Percentiles rank a stretch among this genome's conserved stretches.
Conservation (phyloP, 345 rosid species). For the Sisymbrium irio region DNA sequence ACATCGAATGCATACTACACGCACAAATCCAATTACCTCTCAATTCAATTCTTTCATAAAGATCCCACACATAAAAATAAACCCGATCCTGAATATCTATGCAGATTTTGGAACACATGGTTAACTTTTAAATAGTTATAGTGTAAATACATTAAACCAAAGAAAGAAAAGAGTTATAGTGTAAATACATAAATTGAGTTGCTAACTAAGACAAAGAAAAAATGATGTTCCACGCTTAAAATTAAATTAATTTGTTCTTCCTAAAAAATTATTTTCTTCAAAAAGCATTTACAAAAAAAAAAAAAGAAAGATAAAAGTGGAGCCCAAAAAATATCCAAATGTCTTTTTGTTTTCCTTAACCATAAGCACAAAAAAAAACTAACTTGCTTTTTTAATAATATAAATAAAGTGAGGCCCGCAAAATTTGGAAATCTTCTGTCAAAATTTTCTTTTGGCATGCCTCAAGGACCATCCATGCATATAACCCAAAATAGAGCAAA, state of each 20-base stretch:
- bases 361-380: neutral
- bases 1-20: slow-evolving; percentile 90
- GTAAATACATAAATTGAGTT: too few relatives aligned
- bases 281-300: too few relatives aligned
- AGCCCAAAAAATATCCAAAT: neutral
- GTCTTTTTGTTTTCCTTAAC: neutral
- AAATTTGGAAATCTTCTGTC: neutral
- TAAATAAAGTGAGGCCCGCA: slow-evolving; percentile 3
- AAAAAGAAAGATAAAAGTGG: neutral
- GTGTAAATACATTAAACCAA: too few relatives aligned
- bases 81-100: neutral
- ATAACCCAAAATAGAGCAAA: slow-evolving; percentile 24
- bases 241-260: too few relatives aligned
- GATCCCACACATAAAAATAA: neutral
- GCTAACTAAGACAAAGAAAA: too few relatives aligned
- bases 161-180: neutral
- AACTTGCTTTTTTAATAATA: neutral
- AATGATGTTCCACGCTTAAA: too few relatives aligned
- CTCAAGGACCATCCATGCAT: slow-evolving; percentile 18
- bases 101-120: neutral
- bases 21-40: slow-evolving; percentile 9
- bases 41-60: neutral
- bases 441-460: slow-evolving; percentile 8
- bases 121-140: neutral
- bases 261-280: too few relatives aligned